Conservation (phyloP, 2,329 filamentous ascomycete genomes). For the Herpotrichia juniperi region DNA sequence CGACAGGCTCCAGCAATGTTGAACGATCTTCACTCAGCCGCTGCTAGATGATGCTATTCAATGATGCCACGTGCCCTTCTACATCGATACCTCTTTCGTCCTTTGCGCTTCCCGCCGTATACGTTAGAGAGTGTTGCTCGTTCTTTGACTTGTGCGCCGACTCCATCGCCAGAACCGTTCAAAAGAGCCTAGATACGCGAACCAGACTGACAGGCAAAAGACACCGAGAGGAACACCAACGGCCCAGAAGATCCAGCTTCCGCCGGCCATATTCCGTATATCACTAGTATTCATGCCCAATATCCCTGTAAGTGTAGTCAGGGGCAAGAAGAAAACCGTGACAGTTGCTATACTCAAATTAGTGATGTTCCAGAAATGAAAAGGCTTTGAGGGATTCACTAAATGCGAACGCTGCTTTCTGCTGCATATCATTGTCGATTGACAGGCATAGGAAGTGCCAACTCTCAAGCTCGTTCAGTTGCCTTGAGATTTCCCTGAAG, state of each 20-base stretch:
- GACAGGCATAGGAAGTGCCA: constrained; percentile 7
- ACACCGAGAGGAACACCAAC: constrained; percentile 10
- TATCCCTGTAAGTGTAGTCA: constrained; percentile 8
- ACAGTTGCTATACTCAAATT: constrained; percentile 5
- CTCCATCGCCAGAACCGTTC: constrained; percentile 6
- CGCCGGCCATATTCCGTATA: constrained; percentile 5
- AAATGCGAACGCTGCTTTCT: constrained; percentile 4
- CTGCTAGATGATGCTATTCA: too few relatives aligned
- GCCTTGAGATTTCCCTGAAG: constrained; percentile 11
- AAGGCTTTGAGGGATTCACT: background rate
- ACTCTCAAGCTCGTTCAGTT: constrained; percentile 6
- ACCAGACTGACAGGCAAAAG: constrained; percentile 5
- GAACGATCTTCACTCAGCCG: too few relatives aligned
- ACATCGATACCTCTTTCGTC: too few relatives aligned
- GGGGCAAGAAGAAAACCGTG: constrained; percentile 10
- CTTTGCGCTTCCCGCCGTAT: too few relatives aligned
- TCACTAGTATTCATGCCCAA: constrained; percentile 12
- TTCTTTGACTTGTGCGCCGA: too few relatives aligned
- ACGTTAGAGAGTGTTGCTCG: too few relatives aligned
- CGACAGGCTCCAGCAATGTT: too few relatives aligned
- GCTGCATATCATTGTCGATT: constrained; percentile 9
- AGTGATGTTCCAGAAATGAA: background rate
- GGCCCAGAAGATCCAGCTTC: constrained; percentile 11
- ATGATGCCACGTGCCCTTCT: too few relatives aligned
- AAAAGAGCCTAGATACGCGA: constrained; percentile 7